Evolutionary conservation across 192 early-diverging fungal genomes (phyloP).

Genomic region (Chytriomyces confervae): DNA sequence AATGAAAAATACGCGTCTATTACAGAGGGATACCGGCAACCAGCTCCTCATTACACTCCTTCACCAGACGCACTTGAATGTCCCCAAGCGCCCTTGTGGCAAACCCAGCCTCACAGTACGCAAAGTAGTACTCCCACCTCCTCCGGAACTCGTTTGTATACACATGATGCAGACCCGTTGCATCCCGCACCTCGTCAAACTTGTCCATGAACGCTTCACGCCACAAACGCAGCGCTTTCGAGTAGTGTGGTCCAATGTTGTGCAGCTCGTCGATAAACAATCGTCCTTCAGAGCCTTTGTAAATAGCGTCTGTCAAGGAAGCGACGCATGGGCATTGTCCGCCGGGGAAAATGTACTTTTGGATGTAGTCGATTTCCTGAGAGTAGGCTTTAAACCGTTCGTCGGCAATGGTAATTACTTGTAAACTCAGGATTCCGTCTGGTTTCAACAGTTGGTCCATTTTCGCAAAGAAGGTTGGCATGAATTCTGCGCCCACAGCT

Average conservation of each 20-base stretch:
- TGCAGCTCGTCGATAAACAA: constrained; percentile 63
- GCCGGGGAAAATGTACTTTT: constrained; percentile 80
- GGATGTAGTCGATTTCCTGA: constrained; percentile 68
- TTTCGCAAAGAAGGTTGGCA: constrained; percentile 66
- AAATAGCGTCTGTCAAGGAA: constrained; percentile 56
- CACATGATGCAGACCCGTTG: constrained; percentile 36
- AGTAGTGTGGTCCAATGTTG: constrained; percentile 76
- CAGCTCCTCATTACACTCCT: constrained; percentile 45
- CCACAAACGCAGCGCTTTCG: constrained; percentile 72
- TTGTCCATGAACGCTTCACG: constrained; percentile 64
- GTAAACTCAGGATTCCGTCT: constrained; percentile 61
- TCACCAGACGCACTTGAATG: constrained; percentile 59
- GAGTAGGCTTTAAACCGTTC: constrained; percentile 64
- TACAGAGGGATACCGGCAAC: constrained; percentile 51
- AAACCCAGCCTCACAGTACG: constrained; percentile 81
- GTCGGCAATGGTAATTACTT: constrained; percentile 77
- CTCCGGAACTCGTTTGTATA: constrained; percentile 70
- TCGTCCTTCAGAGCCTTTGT: constrained; percentile 56
- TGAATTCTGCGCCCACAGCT: constrained; percentile 72
- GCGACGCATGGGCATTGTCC: constrained; percentile 74
- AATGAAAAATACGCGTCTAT: no score
- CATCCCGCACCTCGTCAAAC: constrained; percentile 57
- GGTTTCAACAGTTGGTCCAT: constrained; percentile 64
- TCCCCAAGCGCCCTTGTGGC: constrained; percentile 70
- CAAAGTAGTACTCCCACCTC: constrained; percentile 84